Conservation (phyloP, 2,329 filamentous ascomycete species). For the Ceratocystiopsis brevicomis region DNA sequence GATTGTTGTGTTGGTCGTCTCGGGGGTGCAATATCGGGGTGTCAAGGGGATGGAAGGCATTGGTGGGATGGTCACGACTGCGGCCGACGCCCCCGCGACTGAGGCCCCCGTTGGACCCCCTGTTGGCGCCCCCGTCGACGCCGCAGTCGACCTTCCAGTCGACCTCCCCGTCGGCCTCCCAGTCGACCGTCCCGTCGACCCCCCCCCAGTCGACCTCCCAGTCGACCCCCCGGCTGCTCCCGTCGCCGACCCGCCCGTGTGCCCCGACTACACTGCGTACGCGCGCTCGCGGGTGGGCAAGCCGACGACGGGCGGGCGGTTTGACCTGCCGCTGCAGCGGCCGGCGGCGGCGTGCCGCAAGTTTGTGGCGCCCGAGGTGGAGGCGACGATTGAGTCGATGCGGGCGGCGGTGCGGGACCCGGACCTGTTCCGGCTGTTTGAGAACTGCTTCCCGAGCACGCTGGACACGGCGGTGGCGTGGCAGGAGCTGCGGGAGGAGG, state of each 20-base stretch:
- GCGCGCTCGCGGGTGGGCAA: conserved; percentile 13
- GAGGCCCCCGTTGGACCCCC: too few species aligned
- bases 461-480: conserved; percentile 17
- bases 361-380: conserved; percentile 50
- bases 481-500: conserved; percentile 24
- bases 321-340: conserved; percentile 22
- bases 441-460: conserved; percentile 60
- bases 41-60: too few species aligned
- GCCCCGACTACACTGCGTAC: conserved; percentile 15
- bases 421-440: conserved; percentile 55
- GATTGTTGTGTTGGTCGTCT: too few species aligned
- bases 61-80: too few species aligned
- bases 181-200: too few species aligned
- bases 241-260: conserved; percentile 3
- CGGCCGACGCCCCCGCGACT: too few species aligned
- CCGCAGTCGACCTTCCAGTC: too few species aligned
- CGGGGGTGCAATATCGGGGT: too few species aligned
- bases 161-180: too few species aligned
- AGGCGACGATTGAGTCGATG: conserved; percentile 39
- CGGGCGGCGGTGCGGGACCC: conserved; percentile 16
- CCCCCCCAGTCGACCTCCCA: too few species aligned
- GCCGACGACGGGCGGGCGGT: conserved; percentile 15
- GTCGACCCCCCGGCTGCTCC: too few species aligned
- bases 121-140: too few species aligned
- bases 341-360: conserved; percentile 51